phyloP scores from a whole-genome alignment of 768 basidiomycete genomes.

The Amanita brunnescens region DNA sequence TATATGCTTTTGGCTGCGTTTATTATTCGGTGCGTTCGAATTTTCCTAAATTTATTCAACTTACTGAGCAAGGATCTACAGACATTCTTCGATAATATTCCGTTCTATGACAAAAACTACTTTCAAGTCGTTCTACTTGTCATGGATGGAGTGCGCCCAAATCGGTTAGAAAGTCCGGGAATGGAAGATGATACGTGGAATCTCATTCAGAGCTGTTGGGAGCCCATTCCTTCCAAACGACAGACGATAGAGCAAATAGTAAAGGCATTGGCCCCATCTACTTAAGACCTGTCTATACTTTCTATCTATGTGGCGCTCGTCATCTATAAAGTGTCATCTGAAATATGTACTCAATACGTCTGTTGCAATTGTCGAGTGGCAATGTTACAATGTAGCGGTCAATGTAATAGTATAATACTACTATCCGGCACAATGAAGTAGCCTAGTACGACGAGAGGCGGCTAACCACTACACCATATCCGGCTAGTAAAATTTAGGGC shows the following conservation, averaged over 20 bases:
- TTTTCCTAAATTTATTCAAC: neutral
- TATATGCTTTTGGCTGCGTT: slow-evolving; percentile 1
- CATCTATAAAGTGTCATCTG: too few relatives aligned
- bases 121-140: neutral
- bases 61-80: neutral
- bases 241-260: neutral
- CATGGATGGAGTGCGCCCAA: neutral
- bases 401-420: too few relatives aligned
- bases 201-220: neutral
- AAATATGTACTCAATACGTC: too few relatives aligned
- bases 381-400: too few relatives aligned
- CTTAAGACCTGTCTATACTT: neutral
- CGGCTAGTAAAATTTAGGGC: too few relatives aligned
- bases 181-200: neutral
- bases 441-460: too few relatives aligned
- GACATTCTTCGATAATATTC: neutral
- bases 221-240: neutral
- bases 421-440: too few relatives aligned
- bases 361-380: too few relatives aligned
- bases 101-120: neutral
- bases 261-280: too few relatives aligned
- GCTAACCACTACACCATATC: too few relatives aligned
- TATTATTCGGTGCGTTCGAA: neutral
- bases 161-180: neutral
- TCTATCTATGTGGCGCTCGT: too few relatives aligned